phyloP scores from a whole-genome alignment of 2,329 filamentous ascomycete species.

The Fusarium sp. region DNA sequence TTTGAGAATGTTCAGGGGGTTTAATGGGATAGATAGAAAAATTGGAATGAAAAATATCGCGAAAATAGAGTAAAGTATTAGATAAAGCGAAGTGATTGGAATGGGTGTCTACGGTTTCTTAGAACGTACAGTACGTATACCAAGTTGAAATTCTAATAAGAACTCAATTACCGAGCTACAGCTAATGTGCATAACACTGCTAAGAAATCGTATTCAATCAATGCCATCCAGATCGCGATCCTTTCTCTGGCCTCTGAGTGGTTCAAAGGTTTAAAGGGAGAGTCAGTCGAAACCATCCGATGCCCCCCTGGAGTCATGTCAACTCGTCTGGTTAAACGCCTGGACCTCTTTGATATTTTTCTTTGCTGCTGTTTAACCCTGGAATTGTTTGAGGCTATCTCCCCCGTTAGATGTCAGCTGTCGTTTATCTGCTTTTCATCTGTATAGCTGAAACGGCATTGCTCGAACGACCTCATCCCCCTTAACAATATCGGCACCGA shows the following conservation, averaged over 20 bases:
- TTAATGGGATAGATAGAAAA: conserved; percentile 33
- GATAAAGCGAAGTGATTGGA: background rate
- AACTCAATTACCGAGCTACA: background rate
- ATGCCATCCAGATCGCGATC: background rate
- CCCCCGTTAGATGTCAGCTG: background rate
- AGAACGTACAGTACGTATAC: no score
- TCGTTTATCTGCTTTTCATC: conserved; percentile 8
- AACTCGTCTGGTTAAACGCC: background rate
- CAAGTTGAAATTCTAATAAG: background rate
- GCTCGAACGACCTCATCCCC: background rate
- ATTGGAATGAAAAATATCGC: background rate
- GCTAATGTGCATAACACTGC: background rate
- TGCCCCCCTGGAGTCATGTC: conserved; percentile 7
- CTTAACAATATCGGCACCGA: background rate
- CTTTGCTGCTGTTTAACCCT: background rate
- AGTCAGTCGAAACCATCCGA: background rate
- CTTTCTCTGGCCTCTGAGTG: conserved; percentile 2
- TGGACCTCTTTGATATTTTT: conserved; percentile 4
- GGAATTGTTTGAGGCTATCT: background rate
- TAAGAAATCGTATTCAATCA: background rate
- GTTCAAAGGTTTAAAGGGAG: conserved; percentile 7
- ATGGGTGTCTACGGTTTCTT: background rate
- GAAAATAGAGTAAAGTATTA: background rate
- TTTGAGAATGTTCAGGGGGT: conserved; percentile 31
- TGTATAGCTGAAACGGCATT: conserved; percentile 5